Evolutionary conservation across 257 asterid species (phyloP).

Genomic region (Ajuga chamaepitys): DNA sequence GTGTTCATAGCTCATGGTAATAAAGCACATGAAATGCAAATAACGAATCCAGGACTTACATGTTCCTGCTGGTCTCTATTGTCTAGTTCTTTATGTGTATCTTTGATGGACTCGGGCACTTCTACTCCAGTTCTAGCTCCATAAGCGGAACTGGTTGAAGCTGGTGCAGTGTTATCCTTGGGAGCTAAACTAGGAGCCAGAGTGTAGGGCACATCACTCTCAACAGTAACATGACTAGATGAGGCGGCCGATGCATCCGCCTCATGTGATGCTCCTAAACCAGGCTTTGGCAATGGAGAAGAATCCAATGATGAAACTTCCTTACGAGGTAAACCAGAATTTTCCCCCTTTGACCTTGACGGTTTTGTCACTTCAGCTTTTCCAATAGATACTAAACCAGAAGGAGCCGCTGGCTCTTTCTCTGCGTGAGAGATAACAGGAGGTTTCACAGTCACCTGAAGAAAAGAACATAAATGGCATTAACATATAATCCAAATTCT

Average conservation of each 20-base stretch:
- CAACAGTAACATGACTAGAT: constrained; percentile 27
- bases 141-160: constrained; percentile 15
- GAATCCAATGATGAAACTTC: constrained; percentile 28
- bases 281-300: constrained; percentile 33
- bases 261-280: constrained; percentile 24
- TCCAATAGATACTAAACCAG: constrained; percentile 33
- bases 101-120: constrained; percentile 22
- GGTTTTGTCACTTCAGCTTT: constrained; percentile 36
- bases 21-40: constrained; percentile 1
- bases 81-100: constrained; percentile 28
- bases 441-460: constrained; percentile 67
- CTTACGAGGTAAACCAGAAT: constrained; percentile 23
- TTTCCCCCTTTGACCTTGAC: constrained; percentile 30
- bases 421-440: constrained; percentile 40
- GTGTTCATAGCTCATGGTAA: neutral
- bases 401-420: constrained; percentile 35
- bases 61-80: constrained; percentile 30
- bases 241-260: constrained; percentile 18
- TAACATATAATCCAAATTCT: neutral
- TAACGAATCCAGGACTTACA: constrained; percentile 29
- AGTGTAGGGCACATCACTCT: constrained; percentile 18
- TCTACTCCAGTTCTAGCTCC: constrained; percentile 17
- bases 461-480: neutral
- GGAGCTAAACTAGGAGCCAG: constrained; percentile 18
- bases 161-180: constrained; percentile 22